Conservation (phyloP, 257 asterid species). For the Solanum lycopersicoides region DNA sequence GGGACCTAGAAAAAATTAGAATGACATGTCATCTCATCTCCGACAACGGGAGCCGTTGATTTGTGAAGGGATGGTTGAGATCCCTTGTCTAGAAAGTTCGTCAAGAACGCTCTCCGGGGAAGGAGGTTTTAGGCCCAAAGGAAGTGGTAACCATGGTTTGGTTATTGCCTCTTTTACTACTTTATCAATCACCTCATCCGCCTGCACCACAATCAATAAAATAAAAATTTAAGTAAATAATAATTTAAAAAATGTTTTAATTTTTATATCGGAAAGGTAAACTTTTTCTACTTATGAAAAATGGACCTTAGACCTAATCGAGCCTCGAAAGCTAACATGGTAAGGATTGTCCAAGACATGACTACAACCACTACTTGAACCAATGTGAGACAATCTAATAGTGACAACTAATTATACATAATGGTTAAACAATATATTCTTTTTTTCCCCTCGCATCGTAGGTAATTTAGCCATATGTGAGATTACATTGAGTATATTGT, state of each 20-base stretch:
- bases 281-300: not conserved
- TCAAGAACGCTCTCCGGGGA: conserved; percentile 31
- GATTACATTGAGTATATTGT: not conserved
- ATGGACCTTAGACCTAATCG: not conserved
- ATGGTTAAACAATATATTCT: not conserved
- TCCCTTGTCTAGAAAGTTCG: conserved; percentile 38
- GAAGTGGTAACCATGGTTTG: conserved; percentile 44
- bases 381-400: not conserved
- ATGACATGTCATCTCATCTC: not conserved
- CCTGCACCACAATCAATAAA: conserved; percentile 11
- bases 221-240: not conserved
- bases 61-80: conserved; percentile 20
- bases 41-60: not conserved
- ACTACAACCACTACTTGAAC: not conserved
- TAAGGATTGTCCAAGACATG: not conserved
- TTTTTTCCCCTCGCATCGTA: not conserved
- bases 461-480: not conserved
- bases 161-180: conserved; percentile 34
- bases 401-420: not conserved
- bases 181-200: conserved; percentile 32
- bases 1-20: not conserved
- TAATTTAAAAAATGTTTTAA: not conserved
- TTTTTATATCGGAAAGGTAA: not conserved
- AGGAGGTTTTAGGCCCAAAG: conserved; percentile 38
- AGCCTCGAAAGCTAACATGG: not conserved